Base-by-base conservation (phyloP, 371 early-diverging fungal species). In the Rhizomucor pusillus region DNA sequence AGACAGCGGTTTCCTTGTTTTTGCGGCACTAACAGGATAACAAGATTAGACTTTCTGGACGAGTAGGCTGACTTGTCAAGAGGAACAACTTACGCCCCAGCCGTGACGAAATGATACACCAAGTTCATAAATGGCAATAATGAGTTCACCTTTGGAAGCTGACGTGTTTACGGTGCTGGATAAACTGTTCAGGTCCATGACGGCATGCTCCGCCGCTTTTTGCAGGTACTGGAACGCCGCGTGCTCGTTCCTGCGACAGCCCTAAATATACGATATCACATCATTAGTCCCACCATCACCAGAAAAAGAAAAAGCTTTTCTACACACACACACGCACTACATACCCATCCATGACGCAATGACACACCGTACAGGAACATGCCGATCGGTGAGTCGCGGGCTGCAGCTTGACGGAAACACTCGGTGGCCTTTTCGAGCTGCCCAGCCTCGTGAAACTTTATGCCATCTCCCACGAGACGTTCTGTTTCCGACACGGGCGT, bases 41-140 rank as follows among this genome's bases (percentile, higher is more conserved):
- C 19, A 18, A 7, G 13, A 33, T 56, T 48, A 25, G 23, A 20
- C 22, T 19, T 29, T n/a, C 9, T 16, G 12, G 16, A 52, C 24
- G 19, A n/a, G 33, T 43, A 24, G 18, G 18, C 43, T 24, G 34
- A 49, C 16, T 23, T 46, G 29, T 33, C 25, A 29, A 29, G 29
- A 36, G 20, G 22, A 33, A 5, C 20, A 29, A 49, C 57, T 76
- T 5, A 86, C 91, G 35, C 94, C 95, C 95, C 95, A 95, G 18
- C 95, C 95, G 54, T 94, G 92, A 25, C 86, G 80, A 69, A 90
- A 95, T 54, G 65, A 64, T 3, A 90, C 78, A 7, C 89, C 92
- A 11, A 95, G 77, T 61, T 94, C 95, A 62, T 88, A 91, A 47
- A 94, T 86, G 3, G 93, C 93, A 62, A 92, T 78, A 5, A 85